Evolutionary conservation across 805 yeast species (phyloP).

Genomic region (Lipomyces starkeyi): DNA sequence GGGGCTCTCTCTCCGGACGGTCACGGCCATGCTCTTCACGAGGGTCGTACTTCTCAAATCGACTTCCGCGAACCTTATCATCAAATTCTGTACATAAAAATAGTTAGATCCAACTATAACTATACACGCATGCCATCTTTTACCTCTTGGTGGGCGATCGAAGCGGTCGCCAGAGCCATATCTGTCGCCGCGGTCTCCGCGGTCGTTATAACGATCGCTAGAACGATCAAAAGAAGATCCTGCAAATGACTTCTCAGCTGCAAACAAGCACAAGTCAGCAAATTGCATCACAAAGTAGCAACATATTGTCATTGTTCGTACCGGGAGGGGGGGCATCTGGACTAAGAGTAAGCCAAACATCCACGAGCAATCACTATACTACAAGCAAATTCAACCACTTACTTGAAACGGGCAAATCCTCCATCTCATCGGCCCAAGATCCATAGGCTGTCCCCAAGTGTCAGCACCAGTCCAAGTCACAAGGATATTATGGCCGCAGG

Average conservation of each 20-base stretch:
- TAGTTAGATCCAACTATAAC: background rate
- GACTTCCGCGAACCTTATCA: conserved; percentile 30
- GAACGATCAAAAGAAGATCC: conserved; percentile 2
- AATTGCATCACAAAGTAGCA: background rate
- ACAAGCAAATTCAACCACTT: conserved; percentile 13
- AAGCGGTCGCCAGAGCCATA: conserved; percentile 21
- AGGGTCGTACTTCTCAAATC: conserved; percentile 22
- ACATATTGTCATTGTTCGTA: background rate
- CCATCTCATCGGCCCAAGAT: conserved; percentile 40
- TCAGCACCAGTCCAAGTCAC: background rate
- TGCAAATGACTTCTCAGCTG: background rate
- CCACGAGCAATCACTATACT: background rate
- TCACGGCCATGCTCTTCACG: conserved; percentile 16
- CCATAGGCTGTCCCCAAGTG: conserved; percentile 21
- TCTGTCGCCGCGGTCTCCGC: conserved; percentile 19
- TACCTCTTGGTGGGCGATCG: conserved; percentile 23
- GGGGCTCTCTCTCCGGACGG: conserved; percentile 53
- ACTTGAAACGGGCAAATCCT: conserved; percentile 36
- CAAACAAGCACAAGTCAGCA: background rate
- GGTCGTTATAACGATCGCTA: conserved; percentile 12
- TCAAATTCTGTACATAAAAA: conserved; percentile 24
- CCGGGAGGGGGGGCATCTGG: background rate
- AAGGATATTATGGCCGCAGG: background rate
- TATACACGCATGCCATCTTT: background rate
- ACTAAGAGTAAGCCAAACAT: background rate